A percentile compares a stretch with the other conserved stretches of the same genome.
These are phyloP conservation scores for Daldinia sp. DNA, from an alignment of 2,329 filamentous ascomycete genomes.

Conservation along the genomic window DNA sequence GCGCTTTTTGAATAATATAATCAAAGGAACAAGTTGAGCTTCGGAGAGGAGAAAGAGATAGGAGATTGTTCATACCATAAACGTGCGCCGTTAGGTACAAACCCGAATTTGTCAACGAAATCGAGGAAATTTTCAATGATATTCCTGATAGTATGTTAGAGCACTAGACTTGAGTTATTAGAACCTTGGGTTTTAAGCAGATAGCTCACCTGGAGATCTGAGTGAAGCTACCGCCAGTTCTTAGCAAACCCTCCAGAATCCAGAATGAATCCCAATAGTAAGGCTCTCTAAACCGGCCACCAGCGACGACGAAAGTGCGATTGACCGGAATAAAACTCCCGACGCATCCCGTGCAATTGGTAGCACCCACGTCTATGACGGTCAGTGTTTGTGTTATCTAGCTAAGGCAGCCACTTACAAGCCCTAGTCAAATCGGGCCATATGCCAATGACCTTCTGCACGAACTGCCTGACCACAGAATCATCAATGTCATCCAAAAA, in stretches of 20 bases:
- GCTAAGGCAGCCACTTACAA: constrained; percentile 49
- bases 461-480: constrained; percentile 70
- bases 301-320: constrained; percentile 76
- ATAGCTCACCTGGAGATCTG: constrained; percentile 63
- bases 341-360: constrained; percentile 69
- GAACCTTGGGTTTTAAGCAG: background rate
- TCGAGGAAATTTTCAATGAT: constrained; percentile 79
- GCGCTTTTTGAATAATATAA: background rate
- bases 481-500: constrained; percentile 71
- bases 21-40: background rate
- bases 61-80: constrained; percentile 53
- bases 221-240: constrained; percentile 73
- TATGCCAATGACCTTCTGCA: constrained; percentile 73
- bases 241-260: constrained; percentile 74
- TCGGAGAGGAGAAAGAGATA: background rate
- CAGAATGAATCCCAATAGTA: constrained; percentile 81
- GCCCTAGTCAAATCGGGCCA: constrained; percentile 75
- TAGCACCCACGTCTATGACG: constrained; percentile 57
- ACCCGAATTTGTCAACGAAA: constrained; percentile 72
- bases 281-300: constrained; percentile 76
- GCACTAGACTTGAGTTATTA: background rate
- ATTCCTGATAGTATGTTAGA: constrained; percentile 56
- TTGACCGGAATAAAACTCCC: constrained; percentile 75
- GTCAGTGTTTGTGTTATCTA: constrained; percentile 4
- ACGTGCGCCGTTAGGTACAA: constrained; percentile 76